phyloP scores from a whole-genome alignment of 2,329 filamentous ascomycete genomes.

The Chalara sp. region DNA sequence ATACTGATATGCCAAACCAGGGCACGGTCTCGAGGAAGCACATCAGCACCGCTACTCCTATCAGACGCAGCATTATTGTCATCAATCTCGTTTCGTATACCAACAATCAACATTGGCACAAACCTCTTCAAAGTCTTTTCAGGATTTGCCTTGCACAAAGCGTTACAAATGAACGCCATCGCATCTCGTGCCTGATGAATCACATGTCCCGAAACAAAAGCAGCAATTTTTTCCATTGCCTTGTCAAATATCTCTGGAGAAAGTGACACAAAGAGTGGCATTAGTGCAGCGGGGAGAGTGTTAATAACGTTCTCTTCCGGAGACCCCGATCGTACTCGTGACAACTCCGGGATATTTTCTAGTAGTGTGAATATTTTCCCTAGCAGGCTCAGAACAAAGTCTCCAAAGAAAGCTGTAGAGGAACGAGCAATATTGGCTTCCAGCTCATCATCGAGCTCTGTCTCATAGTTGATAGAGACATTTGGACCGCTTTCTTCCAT shows the following conservation, averaged over 20 bases:
- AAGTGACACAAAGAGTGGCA: slow-evolving; percentile 81
- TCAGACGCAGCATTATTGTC: slow-evolving; percentile 95
- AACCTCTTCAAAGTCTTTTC: slow-evolving; percentile 88
- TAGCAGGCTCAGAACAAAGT: slow-evolving; percentile 85
- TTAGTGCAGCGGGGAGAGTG: slow-evolving; percentile 83
- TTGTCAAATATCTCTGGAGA: slow-evolving; percentile 92
- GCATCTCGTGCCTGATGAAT: slow-evolving; percentile 95
- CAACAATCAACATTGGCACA: slow-evolving; percentile 81
- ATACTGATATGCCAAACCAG: slow-evolving; percentile 97
- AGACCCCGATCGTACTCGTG: slow-evolving; percentile 79
- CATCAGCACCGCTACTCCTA: slow-evolving; percentile 86
- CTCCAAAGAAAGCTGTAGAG: slow-evolving; percentile 87
- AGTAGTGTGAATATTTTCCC: slow-evolving; percentile 92
- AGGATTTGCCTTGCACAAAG: slow-evolving; percentile 90
- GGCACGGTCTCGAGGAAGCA: slow-evolving; percentile 84
- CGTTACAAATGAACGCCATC: slow-evolving; percentile 98
- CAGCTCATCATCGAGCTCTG: slow-evolving; percentile 75
- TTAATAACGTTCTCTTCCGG: slow-evolving; percentile 98
- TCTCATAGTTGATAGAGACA: slow-evolving; percentile 77
- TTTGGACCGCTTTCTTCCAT: slow-evolving; percentile 85
- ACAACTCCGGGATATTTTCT: slow-evolving; percentile 89
- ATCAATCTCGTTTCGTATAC: slow-evolving; percentile 94
- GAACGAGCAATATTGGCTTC: slow-evolving; percentile 86
- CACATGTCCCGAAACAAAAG: slow-evolving; percentile 88
- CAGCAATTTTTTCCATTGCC: slow-evolving; percentile 82